A percentile compares a stretch with the other conserved stretches of the same genome.
phyloP scores from a whole-genome alignment of 768 basidiomycete genomes.

The Phanerochaete sordida region DNA sequence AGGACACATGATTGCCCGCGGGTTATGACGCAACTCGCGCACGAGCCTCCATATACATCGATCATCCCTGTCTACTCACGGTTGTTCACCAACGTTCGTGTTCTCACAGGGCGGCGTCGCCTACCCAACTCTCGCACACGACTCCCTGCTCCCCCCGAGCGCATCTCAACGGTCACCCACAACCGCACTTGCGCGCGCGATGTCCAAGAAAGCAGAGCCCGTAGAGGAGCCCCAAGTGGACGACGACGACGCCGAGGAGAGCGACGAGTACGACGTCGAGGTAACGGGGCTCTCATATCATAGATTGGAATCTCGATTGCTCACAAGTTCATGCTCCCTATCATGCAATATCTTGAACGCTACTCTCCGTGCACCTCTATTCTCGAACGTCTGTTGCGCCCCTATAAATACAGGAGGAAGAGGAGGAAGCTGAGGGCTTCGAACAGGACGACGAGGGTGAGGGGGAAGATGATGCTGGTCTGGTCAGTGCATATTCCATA shows the following conservation, averaged over 20 bases:
- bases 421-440: constrained; percentile 15
- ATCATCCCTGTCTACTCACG: constrained; percentile 5
- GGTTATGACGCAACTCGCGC: constrained; percentile 8
- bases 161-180: not conserved
- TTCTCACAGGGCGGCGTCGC: not conserved
- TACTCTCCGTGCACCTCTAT: not conserved
- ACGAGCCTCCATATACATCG: constrained; percentile 6
- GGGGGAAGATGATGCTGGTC: constrained; percentile 16
- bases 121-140: constrained; percentile 3
- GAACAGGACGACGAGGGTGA: constrained; percentile 21
- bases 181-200: not conserved
- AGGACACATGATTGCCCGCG: not conserved
- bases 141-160: constrained; percentile 3
- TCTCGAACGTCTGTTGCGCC: not conserved
- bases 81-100: constrained; percentile 13
- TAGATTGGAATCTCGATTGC: not conserved
- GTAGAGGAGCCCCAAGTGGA: constrained; percentile 11
- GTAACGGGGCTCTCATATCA: not conserved
- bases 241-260: constrained; percentile 23
- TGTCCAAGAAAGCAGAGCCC: constrained; percentile 12
- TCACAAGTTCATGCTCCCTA: not conserved
- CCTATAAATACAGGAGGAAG: constrained; percentile 19
- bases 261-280: constrained; percentile 28
- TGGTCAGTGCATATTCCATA: constrained; percentile 15
- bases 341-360: not conserved